Conservation (phyloP, 2,329 filamentous ascomycete species). For the Verticillium nubilum region DNA sequence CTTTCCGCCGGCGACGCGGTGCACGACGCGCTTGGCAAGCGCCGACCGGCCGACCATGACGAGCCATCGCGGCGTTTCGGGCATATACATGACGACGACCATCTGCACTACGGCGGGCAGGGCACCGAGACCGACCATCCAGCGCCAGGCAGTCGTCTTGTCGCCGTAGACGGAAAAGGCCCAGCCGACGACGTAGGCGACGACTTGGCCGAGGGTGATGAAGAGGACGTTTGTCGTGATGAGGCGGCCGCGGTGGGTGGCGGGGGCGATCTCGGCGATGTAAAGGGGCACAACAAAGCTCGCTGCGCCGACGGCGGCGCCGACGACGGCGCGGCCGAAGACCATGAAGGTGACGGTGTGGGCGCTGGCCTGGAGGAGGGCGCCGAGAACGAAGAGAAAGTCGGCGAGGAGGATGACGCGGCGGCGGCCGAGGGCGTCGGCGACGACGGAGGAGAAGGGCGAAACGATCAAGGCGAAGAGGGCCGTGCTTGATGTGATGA, state of each 20-base stretch:
- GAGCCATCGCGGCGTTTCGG: conserved; percentile 86
- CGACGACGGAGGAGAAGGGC: conserved; percentile 58
- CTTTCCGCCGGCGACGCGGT: conserved; percentile 54
- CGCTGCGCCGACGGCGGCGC: conserved; percentile 67
- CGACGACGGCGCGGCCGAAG: conserved; percentile 61
- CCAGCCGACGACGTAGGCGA: conserved; percentile 84
- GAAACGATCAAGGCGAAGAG: conserved; percentile 61
- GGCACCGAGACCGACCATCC: conserved; percentile 85
- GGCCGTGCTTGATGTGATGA: conserved; percentile 65
- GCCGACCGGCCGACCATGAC: conserved; percentile 60
- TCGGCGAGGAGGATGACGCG: conserved; percentile 60
- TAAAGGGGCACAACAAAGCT: conserved; percentile 84
- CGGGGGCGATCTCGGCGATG: conserved; percentile 79
- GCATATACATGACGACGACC: conserved; percentile 64
- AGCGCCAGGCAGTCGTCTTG: conserved; percentile 66
- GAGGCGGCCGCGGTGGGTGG: conserved; percentile 68
- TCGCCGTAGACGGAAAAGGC: conserved; percentile 53
- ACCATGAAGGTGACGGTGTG: conserved; percentile 60
- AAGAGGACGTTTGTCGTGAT: conserved; percentile 80
- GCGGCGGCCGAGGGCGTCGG: conserved; percentile 56
- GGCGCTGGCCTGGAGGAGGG: conserved; percentile 57
- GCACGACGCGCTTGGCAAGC: conserved; percentile 61
- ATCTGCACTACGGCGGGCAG: conserved; percentile 70
- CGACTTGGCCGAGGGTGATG: conserved; percentile 81
- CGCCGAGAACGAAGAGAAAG: conserved; percentile 62